Base-by-base conservation (phyloP, 2,329 filamentous ascomycete species). In the Xylariales sp. region DNA sequence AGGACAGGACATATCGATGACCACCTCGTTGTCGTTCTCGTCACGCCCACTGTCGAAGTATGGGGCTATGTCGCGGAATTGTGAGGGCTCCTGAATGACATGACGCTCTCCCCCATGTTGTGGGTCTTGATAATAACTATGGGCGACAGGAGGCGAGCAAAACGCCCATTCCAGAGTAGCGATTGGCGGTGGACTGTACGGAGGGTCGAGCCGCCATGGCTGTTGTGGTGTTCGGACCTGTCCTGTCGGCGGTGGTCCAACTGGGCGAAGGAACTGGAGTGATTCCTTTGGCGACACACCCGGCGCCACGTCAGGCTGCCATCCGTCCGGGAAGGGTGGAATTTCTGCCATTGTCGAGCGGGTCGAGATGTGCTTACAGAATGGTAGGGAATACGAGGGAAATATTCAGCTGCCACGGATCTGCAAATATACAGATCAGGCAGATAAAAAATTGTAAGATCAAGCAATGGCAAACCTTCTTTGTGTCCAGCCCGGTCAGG, bases 41-140 rank as follows among this genome's bases (percentile, higher is more conserved):
- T 42, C 40, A 3, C 27, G 14, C n/a, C 38, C 31, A 4, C 29
- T 29, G 14, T 33, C 38, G 21, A 41, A 14, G 29, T 41, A 41
- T 8, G 20, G 18, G 9, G 31, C 31, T 7, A 41, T 21, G n/a
- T 41, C 38, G 5, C 15, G 18, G 29, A 34, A 43, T 20, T 43
- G 25, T 14, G 34, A 11, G 11, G 25, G 16, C 6, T 38, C 18
- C 15, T 22, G n/a, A 15, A 28, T 33, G 20, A 39, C 7, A 15
- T 16, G n/a, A 5, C 18, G 32, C n/a, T 5, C n/a, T 20, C 16
- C 16, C 12, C 12, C 29, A 7, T 12, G 29, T 15, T 14, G 29
- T 15, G n/a, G 12, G 8, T 31, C 29, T 8, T 14, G 7, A 15
- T 31, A 8, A 9, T 14, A 12, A 8, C 8, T 8, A 8, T 14